Conservation (phyloP, 2,329 filamentous ascomycete genomes). For the Escovopsis weberi region DNA sequence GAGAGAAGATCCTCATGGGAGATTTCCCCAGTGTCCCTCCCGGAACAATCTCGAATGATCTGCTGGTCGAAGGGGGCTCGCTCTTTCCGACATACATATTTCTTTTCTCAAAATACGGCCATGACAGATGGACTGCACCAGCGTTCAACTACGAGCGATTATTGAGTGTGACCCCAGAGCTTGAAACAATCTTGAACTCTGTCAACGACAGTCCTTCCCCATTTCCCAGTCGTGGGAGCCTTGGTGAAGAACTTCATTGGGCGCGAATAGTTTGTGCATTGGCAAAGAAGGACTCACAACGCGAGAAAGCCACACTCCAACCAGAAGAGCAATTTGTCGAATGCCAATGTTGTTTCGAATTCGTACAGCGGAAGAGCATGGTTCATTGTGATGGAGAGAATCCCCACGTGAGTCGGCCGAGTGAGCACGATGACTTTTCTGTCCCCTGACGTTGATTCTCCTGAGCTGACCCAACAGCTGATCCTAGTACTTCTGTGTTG, state of each 20-base stretch:
- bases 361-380: slow-evolving; percentile 51
- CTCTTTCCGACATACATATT: slow-evolving; percentile 9
- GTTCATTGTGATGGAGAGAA: slow-evolving; percentile 47
- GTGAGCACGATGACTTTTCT: too few relatives aligned
- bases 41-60: slow-evolving; percentile 4
- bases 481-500: slow-evolving; percentile 47
- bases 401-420: slow-evolving; percentile 31
- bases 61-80: slow-evolving; percentile 5
- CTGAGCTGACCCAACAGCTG: too few relatives aligned
- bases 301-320: slow-evolving; percentile 24
- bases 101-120: slow-evolving; percentile 1
- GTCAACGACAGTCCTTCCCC: neutral
- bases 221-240: neutral
- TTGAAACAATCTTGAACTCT: too few relatives aligned
- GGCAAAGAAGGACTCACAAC: neutral
- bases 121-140: too few relatives aligned
- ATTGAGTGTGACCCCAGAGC: too few relatives aligned
- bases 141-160: too few relatives aligned
- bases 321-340: slow-evolving; percentile 40
- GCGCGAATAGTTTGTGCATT: neutral
- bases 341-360: slow-evolving; percentile 60
- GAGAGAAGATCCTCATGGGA: neutral
- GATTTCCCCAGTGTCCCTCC: slow-evolving; percentile 12
- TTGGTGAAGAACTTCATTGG: neutral
- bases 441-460: too few relatives aligned